These are phyloP conservation scores for Xerophyta viscosa DNA, from an alignment of 106 monocot genomes.

Conservation along the genomic window DNA sequence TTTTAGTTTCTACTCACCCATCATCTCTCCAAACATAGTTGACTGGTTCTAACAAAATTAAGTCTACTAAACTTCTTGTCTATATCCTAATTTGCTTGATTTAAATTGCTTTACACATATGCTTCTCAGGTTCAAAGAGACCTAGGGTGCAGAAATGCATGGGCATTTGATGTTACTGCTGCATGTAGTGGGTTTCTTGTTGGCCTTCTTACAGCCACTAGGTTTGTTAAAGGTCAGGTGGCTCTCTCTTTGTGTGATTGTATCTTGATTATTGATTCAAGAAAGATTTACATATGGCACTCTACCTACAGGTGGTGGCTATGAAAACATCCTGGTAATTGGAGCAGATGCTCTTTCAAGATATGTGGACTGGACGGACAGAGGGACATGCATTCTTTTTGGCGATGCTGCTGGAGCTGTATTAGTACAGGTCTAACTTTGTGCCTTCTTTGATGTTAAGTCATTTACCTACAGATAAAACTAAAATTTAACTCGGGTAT, in stretches of 20 bases:
- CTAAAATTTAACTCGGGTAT: no score
- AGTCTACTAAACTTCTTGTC: no score
- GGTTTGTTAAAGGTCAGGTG: constrained; percentile 78
- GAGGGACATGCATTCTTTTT: constrained; percentile 98
- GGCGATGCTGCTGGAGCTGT: constrained; percentile 99
- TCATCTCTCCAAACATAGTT: no score
- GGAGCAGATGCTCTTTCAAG: constrained; percentile 95
- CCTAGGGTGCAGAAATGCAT: constrained; percentile 89
- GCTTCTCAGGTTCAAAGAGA: constrained; percentile 91
- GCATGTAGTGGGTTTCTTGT: constrained; percentile 95
- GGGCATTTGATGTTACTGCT: constrained; percentile 88
- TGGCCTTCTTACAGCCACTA: constrained; percentile 81
- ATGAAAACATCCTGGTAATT: constrained; percentile 75
- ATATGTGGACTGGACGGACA: constrained; percentile 88
- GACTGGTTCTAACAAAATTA: no score
- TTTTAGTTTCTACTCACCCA: no score
- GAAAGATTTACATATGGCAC: no score
- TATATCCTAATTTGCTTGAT: no score
- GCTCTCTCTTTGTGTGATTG: not conserved
- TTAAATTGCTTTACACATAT: no score
- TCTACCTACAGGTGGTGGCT: constrained; percentile 66
- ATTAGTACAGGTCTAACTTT: constrained; percentile 63
- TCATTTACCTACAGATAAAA: no score
- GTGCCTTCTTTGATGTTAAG: no score
- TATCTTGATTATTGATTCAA: constrained; percentile 5